Percentiles rank a stretch among this genome's conserved stretches.
phyloP scores from a whole-genome alignment of 106 monocot species.

The Allium sativum region DNA sequence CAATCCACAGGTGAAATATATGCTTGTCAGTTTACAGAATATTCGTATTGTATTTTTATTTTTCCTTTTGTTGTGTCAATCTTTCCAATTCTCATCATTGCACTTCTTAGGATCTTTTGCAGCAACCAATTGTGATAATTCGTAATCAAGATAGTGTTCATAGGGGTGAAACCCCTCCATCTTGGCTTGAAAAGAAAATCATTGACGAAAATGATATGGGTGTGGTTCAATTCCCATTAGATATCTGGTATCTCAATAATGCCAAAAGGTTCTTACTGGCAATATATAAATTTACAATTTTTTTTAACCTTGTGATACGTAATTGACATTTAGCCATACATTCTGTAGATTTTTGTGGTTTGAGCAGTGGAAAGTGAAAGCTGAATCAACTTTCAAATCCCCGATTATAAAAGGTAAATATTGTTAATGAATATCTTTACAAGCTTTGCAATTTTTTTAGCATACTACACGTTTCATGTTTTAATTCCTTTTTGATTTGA shows the following conservation, averaged over 20 bases:
- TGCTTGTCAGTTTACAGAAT: no score
- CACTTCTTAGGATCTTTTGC: slow-evolving; percentile 55
- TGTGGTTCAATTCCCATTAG: slow-evolving; percentile 31
- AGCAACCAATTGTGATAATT: slow-evolving; percentile 54
- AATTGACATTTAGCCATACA: no score
- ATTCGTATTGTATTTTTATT: no score
- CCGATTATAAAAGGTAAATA: no score
- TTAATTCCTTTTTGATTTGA: no score
- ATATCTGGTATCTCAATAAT: slow-evolving; percentile 22
- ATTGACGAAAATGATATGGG: slow-evolving; percentile 20
- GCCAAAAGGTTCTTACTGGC: slow-evolving; percentile 39
- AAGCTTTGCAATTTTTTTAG: no score
- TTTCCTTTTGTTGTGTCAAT: no score
- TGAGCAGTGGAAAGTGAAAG: slow-evolving; percentile 44
- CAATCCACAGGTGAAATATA: no score
- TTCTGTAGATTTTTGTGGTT: slow-evolving; percentile 68
- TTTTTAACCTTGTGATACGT: background rate
- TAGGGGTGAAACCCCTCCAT: slow-evolving; percentile 21
- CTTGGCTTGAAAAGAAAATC: slow-evolving; percentile 62
- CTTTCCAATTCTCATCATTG: slow-evolving; percentile 3
- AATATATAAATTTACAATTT: background rate
- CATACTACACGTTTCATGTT: no score
- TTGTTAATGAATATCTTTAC: no score
- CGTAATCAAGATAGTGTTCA: slow-evolving; percentile 36
- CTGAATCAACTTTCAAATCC: slow-evolving; percentile 12